Base-by-base conservation (phyloP, 129 eudicot genomes). In the Lonicera japonica region DNA sequence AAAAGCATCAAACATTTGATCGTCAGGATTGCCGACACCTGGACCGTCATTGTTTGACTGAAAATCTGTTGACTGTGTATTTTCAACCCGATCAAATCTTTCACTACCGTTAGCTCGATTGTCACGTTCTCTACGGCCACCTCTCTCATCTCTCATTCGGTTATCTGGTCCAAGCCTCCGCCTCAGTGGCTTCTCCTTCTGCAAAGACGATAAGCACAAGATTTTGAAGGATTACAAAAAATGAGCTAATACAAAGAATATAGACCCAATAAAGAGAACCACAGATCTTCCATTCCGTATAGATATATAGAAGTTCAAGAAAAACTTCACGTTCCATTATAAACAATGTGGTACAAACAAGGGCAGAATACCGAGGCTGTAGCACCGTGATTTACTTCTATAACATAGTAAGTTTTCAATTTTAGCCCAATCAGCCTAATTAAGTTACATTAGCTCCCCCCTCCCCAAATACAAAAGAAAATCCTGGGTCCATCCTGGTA, bases 1-100 rank as follows among this genome's bases (percentile, higher is more conserved):
- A 72, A 75, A 94, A 54, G 82, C 57, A 70, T 94, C 96, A 77
- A 80, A 94, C 87, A 88, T 94, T 58, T 71, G 76, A 34, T 94
- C 95, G 47, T 88, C 95, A 61, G 80, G 63, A 63, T 80, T 80
- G 40, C 73, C 69, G 58, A 76, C 87, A 51, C 64, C 70, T 25
- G 73, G 81, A 56, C 74, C 82, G 64, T 83, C 86, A 68, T 81
- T 73, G 65, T 67, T 78, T 12, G 80, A 34, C 43, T 70, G 84
- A 20, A 79, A 74, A 67, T 86, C 95, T 74, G 70, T 75, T n/a
- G n/a, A n/a, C n/a, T n/a, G n/a, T n/a, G 83, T 70, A 54, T 89
- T 89, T 17, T 90, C 96, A 54, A 79, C 64, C 72, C 82, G 77
- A 71, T 86, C 94, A 73, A 67, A 81, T 69, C 90, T 81, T 54